phyloP scores from a whole-genome alignment of 495 filamentous ascomycete species.

The Aspergillus incahuasiensis region DNA sequence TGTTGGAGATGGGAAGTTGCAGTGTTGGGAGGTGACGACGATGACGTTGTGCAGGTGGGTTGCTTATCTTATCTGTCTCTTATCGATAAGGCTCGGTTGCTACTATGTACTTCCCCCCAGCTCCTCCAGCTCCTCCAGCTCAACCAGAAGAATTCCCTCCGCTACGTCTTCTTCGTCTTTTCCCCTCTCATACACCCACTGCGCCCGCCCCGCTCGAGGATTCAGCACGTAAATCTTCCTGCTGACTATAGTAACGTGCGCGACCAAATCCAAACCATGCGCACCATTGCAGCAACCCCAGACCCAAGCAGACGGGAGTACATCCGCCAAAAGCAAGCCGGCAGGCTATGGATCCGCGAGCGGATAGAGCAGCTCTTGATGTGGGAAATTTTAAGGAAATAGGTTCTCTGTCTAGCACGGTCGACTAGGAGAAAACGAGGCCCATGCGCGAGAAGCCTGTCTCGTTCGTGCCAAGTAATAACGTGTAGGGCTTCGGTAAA shows the following conservation, averaged over 20 bases:
- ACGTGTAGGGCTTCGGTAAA: slow-evolving; percentile 46
- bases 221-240: slow-evolving; percentile 50
- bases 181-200: slow-evolving; percentile 54
- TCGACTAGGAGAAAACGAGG: slow-evolving; percentile 49
- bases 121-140: slow-evolving; percentile 46
- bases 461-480: slow-evolving; percentile 50
- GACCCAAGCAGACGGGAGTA: slow-evolving; percentile 51
- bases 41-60: neutral
- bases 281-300: slow-evolving; percentile 48
- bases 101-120: slow-evolving; percentile 29
- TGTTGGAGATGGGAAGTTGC: neutral
- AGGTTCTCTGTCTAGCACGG: slow-evolving; percentile 55
- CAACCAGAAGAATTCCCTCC: slow-evolving; percentile 51
- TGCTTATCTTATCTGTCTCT: slow-evolving; percentile 5
- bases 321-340: slow-evolving; percentile 55
- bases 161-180: slow-evolving; percentile 56
- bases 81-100: neutral
- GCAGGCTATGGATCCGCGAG: slow-evolving; percentile 63
- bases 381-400: slow-evolving; percentile 50
- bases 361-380: slow-evolving; percentile 52
- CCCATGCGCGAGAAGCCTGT: slow-evolving; percentile 45
- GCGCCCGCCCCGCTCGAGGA: slow-evolving; percentile 42
- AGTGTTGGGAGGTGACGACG: neutral
- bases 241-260: slow-evolving; percentile 60
- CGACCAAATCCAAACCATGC: slow-evolving; percentile 45